Evolutionary conservation across 2,329 filamentous ascomycete genomes (phyloP).

Genomic region (Trichophyton simii): DNA sequence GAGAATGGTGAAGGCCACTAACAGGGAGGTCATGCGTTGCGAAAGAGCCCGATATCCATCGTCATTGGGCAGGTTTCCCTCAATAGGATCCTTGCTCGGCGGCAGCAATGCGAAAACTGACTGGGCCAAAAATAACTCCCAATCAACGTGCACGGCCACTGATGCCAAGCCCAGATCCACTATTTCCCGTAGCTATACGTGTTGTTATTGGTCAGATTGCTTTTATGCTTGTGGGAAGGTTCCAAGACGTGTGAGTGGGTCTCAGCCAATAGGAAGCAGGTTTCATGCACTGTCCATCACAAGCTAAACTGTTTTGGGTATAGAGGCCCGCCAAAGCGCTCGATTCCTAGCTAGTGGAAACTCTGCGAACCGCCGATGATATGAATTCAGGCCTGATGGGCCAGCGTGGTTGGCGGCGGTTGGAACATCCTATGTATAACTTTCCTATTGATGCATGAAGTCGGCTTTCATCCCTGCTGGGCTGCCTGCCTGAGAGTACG

Average conservation of each 20-base stretch:
- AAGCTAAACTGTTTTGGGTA: not conserved
- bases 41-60: not conserved
- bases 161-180: not conserved
- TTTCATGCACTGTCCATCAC: not conserved
- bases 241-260: not conserved
- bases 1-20: not conserved
- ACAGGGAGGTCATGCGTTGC: not conserved
- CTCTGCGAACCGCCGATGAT: not conserved
- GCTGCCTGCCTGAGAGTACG: not conserved
- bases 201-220: not conserved
- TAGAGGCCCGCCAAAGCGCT: not conserved
- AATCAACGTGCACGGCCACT: not conserved
- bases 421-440: not conserved
- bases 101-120: not conserved
- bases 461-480: not conserved
- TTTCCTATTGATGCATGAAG: constrained; percentile 3
- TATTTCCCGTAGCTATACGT: not conserved
- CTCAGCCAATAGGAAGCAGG: not conserved
- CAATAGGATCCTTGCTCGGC: not conserved
- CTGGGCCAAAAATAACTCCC: constrained; percentile 1
- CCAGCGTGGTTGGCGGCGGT: not conserved
- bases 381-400: not conserved
- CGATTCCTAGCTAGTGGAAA: not conserved
- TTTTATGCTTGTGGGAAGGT: constrained; percentile 1
- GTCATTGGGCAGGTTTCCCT: not conserved